Conservation (phyloP, 192 early-diverging fungal species). For the Coemansia sp. region DNA sequence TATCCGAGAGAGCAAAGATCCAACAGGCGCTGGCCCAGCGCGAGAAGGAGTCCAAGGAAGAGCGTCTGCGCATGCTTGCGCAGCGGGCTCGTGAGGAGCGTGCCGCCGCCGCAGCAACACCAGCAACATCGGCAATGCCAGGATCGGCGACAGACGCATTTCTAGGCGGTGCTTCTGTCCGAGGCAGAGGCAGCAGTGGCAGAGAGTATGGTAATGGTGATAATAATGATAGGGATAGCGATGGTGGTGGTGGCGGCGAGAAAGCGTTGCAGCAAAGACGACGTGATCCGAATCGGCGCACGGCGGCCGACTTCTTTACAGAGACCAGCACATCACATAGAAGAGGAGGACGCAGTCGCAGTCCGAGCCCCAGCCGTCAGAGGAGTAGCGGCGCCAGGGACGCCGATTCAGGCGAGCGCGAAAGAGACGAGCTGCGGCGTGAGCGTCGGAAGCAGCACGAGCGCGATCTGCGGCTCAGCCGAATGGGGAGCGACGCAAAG, state of each 20-base stretch:
- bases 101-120: slow-evolving; percentile 27
- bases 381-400: background rate
- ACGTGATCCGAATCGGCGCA: slow-evolving; percentile 12
- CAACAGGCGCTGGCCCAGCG: slow-evolving; percentile 89
- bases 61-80: slow-evolving; percentile 83
- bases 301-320: slow-evolving; percentile 33
- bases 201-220: too few relatives aligned
- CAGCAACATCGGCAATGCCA: background rate
- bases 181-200: too few relatives aligned
- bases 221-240: too few relatives aligned
- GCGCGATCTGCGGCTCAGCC: slow-evolving; percentile 79
- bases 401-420: slow-evolving; percentile 53
- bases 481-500: slow-evolving; percentile 86
- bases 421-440: slow-evolving; percentile 85
- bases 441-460: slow-evolving; percentile 85
- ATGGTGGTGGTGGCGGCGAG: background rate
- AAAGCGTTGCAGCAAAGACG: slow-evolving; percentile 11
- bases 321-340: slow-evolving; percentile 4
- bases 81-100: slow-evolving; percentile 93
- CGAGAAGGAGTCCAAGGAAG: slow-evolving; percentile 93
- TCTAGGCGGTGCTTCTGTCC: too few relatives aligned
- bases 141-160: background rate
- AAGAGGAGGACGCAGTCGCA: slow-evolving; percentile 20
- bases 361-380: slow-evolving; percentile 15
- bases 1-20: slow-evolving; percentile 87